Conservation (phyloP, 2,329 filamentous ascomycete species). For the Aspergillus floridensis region DNA sequence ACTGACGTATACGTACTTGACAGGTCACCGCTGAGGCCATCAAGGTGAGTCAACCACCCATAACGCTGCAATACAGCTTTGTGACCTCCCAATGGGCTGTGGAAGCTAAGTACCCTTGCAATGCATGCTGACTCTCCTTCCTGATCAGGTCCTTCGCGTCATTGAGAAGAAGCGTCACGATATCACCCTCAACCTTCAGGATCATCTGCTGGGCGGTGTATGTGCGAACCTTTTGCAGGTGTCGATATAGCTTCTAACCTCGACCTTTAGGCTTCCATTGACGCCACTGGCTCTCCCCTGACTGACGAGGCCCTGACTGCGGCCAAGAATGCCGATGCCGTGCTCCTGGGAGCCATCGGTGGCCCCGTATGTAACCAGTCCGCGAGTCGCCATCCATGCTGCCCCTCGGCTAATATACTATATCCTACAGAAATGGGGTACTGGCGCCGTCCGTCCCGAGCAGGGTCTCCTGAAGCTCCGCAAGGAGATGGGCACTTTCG, state of each 20-base stretch:
- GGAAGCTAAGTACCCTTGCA: background rate
- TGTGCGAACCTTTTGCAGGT: conserved; percentile 40
- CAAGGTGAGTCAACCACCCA: conserved; percentile 58
- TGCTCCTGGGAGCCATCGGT: conserved; percentile 89
- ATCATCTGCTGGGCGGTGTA: conserved; percentile 89
- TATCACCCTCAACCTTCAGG: conserved; percentile 82
- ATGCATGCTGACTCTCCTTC: background rate
- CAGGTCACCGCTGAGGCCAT: conserved; percentile 80
- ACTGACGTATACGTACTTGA: conserved; percentile 3
- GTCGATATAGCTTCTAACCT: background rate
- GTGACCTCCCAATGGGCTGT: background rate
- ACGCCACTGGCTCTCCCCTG: conserved; percentile 72
- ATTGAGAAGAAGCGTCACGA: conserved; percentile 70
- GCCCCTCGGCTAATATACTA: conserved; percentile 3
- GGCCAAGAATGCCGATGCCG: conserved; percentile 80
- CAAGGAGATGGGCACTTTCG: conserved; percentile 91
- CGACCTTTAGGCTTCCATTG: conserved; percentile 72
- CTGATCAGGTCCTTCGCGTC: conserved; percentile 67
- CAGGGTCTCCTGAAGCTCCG: conserved; percentile 87
- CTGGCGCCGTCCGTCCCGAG: conserved; percentile 81
- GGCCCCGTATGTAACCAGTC: conserved; percentile 64
- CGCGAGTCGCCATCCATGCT: background rate
- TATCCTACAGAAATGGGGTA: conserved; percentile 73
- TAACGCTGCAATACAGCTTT: background rate
- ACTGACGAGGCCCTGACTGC: conserved; percentile 79